Conservation (phyloP, 2,329 filamentous ascomycete genomes). For the Purpureocillium takamizusanense region DNA sequence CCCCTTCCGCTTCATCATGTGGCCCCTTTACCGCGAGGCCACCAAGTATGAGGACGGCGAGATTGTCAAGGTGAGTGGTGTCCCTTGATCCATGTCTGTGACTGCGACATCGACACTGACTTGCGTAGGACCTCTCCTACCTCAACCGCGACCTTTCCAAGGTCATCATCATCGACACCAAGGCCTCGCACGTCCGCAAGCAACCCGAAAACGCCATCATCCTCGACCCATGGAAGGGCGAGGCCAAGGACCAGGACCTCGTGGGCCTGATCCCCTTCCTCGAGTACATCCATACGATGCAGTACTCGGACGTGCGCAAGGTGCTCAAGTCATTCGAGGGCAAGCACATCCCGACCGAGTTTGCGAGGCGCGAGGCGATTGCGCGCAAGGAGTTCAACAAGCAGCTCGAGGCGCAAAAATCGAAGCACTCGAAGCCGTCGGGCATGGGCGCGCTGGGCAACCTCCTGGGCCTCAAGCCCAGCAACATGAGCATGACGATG, state of each 20-base stretch:
- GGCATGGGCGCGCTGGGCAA: slow-evolving; percentile 61
- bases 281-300: slow-evolving; percentile 93
- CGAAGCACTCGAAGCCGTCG: slow-evolving; percentile 43
- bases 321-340: slow-evolving; percentile 84
- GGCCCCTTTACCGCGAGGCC: slow-evolving; percentile 92
- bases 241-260: slow-evolving; percentile 74
- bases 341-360: slow-evolving; percentile 82
- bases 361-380: slow-evolving; percentile 77
- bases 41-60: slow-evolving; percentile 94
- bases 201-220: slow-evolving; percentile 97
- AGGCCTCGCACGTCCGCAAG: slow-evolving; percentile 68
- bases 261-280: slow-evolving; percentile 91
- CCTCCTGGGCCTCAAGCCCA: slow-evolving; percentile 69
- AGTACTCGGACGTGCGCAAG: slow-evolving; percentile 76
- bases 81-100: background rate
- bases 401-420: slow-evolving; percentile 60
- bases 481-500: slow-evolving; percentile 53
- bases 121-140: slow-evolving; percentile 77
- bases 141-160: slow-evolving; percentile 94
- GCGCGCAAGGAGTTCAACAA: slow-evolving; percentile 79
- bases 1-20: slow-evolving; percentile 89
- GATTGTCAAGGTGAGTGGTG: slow-evolving; percentile 71
- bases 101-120: slow-evolving; percentile 5
- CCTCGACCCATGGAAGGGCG: slow-evolving; percentile 81
- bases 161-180: slow-evolving; percentile 88